Conservation (phyloP, 2,329 filamentous ascomycete species). For the Epicoccum nigrum region DNA sequence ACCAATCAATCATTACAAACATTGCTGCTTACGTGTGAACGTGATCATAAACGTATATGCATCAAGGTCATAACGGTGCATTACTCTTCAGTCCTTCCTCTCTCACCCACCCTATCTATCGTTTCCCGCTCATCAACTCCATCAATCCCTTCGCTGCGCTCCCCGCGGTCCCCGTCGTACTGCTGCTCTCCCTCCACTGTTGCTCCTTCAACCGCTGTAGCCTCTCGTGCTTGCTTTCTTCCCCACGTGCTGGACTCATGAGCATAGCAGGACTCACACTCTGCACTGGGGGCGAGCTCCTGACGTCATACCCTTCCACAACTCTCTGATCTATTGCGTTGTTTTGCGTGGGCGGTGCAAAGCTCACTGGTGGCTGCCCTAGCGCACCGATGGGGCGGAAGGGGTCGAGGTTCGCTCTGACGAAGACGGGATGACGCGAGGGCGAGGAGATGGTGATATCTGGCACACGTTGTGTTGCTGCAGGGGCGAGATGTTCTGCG, state of each 20-base stretch:
- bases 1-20: slow-evolving; percentile 10
- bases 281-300: slow-evolving; percentile 38
- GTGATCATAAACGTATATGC: neutral
- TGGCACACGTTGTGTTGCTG: slow-evolving; percentile 19
- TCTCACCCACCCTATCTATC: slow-evolving; percentile 15
- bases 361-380: slow-evolving; percentile 48
- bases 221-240: slow-evolving; percentile 29
- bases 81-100: neutral
- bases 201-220: slow-evolving; percentile 36
- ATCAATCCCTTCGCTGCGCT: slow-evolving; percentile 61
- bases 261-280: slow-evolving; percentile 7
- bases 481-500: neutral
- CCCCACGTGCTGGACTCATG: slow-evolving; percentile 7
- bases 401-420: slow-evolving; percentile 42
- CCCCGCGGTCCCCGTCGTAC: slow-evolving; percentile 51
- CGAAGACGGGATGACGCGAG: slow-evolving; percentile 30
- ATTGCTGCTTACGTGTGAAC: slow-evolving; percentile 2
- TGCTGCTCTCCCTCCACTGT: slow-evolving; percentile 46
- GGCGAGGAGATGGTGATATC: slow-evolving; percentile 41
- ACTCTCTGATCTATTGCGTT: slow-evolving; percentile 49
- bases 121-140: slow-evolving; percentile 49
- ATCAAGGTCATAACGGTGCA: slow-evolving; percentile 5
- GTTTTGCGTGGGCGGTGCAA: slow-evolving; percentile 30
- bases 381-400: slow-evolving; percentile 38
- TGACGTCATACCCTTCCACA: slow-evolving; percentile 33